Base-by-base conservation (phyloP, 805 yeast genomes). In the Lipomyces starkeyi region DNA sequence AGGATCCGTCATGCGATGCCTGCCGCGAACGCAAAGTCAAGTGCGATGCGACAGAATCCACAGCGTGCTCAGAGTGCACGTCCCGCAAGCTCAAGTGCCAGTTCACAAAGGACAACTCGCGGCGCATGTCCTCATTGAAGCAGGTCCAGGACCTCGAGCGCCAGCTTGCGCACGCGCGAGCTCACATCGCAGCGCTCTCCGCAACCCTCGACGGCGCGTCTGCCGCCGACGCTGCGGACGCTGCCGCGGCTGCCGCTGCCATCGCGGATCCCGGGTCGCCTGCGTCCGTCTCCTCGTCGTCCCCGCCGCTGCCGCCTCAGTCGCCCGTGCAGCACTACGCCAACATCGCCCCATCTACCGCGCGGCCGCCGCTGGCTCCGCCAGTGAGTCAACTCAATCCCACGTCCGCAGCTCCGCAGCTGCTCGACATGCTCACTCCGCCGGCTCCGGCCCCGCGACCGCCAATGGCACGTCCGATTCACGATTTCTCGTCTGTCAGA, bases 1-100 rank as follows among this genome's bases (percentile, higher is more conserved):
- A 75, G 53, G 76, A 75, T 60, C 78, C 78, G 11, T 75, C 77
- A 11, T 75, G 78, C 67, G 78, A 75, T 55, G 76, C 78, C 40
- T 75, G 78, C 58, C 70, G 78, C 29, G 78, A 75, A 59, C 70
- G 78, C 25, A 75, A 75, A 60, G 78, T 75, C 62, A 75, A 75
- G 64, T 75, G 78, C 73, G 78, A 75, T 61, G 76, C 77, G 22
- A 70, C 76, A 7, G 77, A 75, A 58, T 59, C 72, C 20, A 20
- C 74, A n/a, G 68, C 77, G 9, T 75, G 78, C 68, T 72, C 78
- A 3, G 78, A 75, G 61, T 75, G 78, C 65, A 66, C 70, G 9
- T 65, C 75, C 3, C 70, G 78, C 27, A 73, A 71, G 61, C 71
- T 74, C 63, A 74, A 73, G 58, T 75, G 78, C 73, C 76, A 69